Conservation (phyloP, 768 basidiomycete species). For the Rhodotorula kratochvilovae region DNA sequence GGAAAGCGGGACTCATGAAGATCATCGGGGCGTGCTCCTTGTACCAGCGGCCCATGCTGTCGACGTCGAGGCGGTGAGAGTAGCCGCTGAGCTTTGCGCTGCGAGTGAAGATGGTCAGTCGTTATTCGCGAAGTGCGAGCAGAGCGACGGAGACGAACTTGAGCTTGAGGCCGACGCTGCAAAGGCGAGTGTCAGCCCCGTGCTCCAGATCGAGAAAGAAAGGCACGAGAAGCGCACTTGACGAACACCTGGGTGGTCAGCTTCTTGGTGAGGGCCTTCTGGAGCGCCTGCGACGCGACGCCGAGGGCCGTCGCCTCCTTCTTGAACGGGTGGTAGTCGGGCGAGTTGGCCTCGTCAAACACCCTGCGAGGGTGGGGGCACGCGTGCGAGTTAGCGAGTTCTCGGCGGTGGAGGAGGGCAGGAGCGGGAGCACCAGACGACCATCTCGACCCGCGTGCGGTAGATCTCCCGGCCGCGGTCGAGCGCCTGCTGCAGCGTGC, state of each 20-base stretch:
- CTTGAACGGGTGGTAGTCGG: slow-evolving; percentile 18
- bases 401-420: no score
- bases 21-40: neutral
- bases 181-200: neutral
- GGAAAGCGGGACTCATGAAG: slow-evolving; percentile 3
- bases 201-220: no score
- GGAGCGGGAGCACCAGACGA: neutral
- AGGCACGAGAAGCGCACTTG: slow-evolving; percentile 9
- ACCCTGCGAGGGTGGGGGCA: neutral
- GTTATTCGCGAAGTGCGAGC: no score
- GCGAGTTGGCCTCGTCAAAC: neutral
- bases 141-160: neutral
- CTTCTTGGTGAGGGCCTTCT: neutral
- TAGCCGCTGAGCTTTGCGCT: slow-evolving; percentile 12
- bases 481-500: neutral
- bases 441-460: neutral
- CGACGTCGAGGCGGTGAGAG: neutral
- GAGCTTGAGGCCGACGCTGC: slow-evolving; percentile 6
- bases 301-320: neutral
- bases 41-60: neutral
- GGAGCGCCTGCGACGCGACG: slow-evolving; percentile 16
- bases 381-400: neutral
- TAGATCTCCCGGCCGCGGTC: neutral
- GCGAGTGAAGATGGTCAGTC: neutral
- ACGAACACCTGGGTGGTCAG: slow-evolving; percentile 1